These are phyloP conservation scores for Cicer yamashitae DNA, from an alignment of 306 rosid genomes.

Conservation along the genomic window DNA sequence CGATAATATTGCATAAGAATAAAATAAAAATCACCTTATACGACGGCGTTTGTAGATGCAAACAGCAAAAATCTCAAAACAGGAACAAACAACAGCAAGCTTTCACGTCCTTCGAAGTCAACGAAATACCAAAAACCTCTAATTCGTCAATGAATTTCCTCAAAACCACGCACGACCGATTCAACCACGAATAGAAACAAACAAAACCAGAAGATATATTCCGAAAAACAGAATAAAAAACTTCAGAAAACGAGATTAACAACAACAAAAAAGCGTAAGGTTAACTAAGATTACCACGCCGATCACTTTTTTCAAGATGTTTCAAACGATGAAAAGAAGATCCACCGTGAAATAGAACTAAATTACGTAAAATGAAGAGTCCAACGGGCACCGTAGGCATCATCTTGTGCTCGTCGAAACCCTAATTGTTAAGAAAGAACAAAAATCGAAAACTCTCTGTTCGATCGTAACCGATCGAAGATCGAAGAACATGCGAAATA, in stretches of 20 bases:
- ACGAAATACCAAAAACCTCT: constrained; percentile 29
- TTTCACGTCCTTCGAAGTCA: neutral
- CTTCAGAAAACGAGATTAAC: constrained; percentile 1
- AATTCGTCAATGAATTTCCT: constrained; percentile 12
- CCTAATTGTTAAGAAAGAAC: constrained; percentile 37
- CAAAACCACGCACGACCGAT: neutral
- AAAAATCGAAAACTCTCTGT: constrained; percentile 13
- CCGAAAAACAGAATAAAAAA: constrained; percentile 25
- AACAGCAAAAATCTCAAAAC: neutral
- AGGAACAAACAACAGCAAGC: constrained; percentile 8
- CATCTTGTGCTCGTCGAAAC: constrained; percentile 69
- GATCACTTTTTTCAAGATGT: constrained; percentile 75
- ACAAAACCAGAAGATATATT: constrained; percentile 21
- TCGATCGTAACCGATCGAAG: constrained; percentile 38
- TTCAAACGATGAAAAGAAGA: constrained; percentile 76
- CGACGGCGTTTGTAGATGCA: constrained; percentile 1
- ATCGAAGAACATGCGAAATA: constrained; percentile 5
- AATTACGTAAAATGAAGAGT: constrained; percentile 49
- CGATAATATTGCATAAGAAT: neutral
- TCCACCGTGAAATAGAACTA: constrained; percentile 62
- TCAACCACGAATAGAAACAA: neutral
- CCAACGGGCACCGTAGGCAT: constrained; percentile 71
- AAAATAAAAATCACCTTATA: constrained; percentile 35
- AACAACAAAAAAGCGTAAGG: constrained; percentile 42
- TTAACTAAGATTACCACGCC: constrained; percentile 94